Conservation (phyloP, 768 basidiomycete genomes). For the Boletus sensibilis region DNA sequence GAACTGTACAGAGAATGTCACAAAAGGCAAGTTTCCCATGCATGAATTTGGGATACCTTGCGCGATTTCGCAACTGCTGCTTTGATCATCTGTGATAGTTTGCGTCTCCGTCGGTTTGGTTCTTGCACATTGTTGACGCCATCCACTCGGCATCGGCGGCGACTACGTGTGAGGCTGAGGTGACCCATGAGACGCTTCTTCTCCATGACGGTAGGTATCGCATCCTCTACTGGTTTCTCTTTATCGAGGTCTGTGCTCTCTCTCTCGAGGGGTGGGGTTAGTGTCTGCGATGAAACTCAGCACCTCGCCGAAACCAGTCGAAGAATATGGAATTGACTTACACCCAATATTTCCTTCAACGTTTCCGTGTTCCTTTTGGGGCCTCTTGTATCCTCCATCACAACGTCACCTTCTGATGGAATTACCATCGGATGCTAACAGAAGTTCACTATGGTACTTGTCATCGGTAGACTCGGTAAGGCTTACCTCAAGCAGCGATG, state of each 20-base stretch:
- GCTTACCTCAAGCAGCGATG: conserved; percentile 27
- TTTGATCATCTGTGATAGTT: conserved; percentile 20
- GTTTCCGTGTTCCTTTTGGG: conserved; percentile 5
- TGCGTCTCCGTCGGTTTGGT: conserved; percentile 11
- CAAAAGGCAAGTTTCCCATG: conserved; percentile 17
- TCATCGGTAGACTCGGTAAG: neutral
- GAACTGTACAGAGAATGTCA: conserved; percentile 23
- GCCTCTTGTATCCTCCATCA: neutral
- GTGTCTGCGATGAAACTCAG: conserved; percentile 13
- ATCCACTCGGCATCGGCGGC: neutral
- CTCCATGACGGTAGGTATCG: conserved; percentile 2
- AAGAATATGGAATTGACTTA: conserved; percentile 8
- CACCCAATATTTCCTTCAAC: conserved; percentile 17
- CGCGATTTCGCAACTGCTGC: conserved; percentile 20
- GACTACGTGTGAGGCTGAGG: conserved; percentile 5
- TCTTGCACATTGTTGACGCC: conserved; percentile 7
- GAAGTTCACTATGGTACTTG: conserved; percentile 2
- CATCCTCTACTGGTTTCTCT: conserved; percentile 1
- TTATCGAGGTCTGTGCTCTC: conserved; percentile 9
- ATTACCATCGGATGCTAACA: conserved; percentile 13
- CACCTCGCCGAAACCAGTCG: neutral
- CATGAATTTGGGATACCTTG: conserved; percentile 20
- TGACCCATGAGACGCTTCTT: conserved; percentile 6
- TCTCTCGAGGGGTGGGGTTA: neutral
- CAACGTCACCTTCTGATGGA: neutral